phyloP scores from a whole-genome alignment of 352 stramenopile genomes.

The Pythium sukuiense region DNA sequence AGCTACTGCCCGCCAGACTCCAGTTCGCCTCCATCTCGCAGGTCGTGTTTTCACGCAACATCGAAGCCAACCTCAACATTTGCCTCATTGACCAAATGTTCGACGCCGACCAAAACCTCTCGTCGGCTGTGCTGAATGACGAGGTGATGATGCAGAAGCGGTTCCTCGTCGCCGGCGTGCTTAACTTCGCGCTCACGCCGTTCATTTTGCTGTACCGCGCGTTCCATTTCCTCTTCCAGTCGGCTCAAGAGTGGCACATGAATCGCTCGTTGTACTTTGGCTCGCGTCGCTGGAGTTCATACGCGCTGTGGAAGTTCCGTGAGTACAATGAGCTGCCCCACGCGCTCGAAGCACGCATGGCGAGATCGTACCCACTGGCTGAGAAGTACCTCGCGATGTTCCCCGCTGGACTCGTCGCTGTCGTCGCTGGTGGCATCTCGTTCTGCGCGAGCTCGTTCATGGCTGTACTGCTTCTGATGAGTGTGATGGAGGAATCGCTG shows the following conservation, averaged over 20 bases:
- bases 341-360: slow-evolving; percentile 93
- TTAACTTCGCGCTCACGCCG: slow-evolving; percentile 94
- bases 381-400: slow-evolving; percentile 96
- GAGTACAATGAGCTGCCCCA: slow-evolving; percentile 99
- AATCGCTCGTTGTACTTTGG: slow-evolving; percentile 93
- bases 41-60: slow-evolving; percentile 85
- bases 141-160: slow-evolving; percentile 90
- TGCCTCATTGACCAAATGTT: slow-evolving; percentile 98
- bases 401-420: slow-evolving; percentile 81
- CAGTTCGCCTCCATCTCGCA: slow-evolving; percentile 76
- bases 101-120: slow-evolving; percentile 68
- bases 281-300: slow-evolving; percentile 92
- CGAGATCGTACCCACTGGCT: slow-evolving; percentile 89
- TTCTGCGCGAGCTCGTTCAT: slow-evolving; percentile 97
- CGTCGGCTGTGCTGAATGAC: slow-evolving; percentile 92
- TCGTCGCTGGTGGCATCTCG: slow-evolving; percentile 91
- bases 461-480: slow-evolving; percentile 91
- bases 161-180: slow-evolving; percentile 92
- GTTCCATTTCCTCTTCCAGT: slow-evolving; percentile 96
- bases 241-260: slow-evolving; percentile 95
- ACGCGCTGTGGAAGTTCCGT: slow-evolving; percentile 91
- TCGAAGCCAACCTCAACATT: slow-evolving; percentile 95
- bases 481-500: slow-evolving; percentile 94
- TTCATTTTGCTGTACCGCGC: slow-evolving; percentile 98
- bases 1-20: slow-evolving; percentile 67